Conservation (phyloP, 2,329 filamentous ascomycete genomes). For the Trichoderma koningii region DNA sequence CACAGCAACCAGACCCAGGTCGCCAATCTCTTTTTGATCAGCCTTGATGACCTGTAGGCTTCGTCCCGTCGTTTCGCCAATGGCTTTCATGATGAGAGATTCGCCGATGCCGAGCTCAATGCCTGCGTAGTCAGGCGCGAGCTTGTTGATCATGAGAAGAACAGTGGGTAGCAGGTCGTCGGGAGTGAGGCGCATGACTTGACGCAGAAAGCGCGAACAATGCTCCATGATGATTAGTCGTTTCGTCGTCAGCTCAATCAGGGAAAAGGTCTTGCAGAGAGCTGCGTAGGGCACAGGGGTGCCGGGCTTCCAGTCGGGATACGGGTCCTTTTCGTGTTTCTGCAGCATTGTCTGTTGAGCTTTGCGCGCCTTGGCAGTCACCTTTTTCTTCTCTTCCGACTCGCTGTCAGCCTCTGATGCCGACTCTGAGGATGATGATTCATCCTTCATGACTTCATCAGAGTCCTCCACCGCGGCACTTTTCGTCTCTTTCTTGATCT, state of each 20-base stretch:
- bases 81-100: conserved; percentile 97
- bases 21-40: conserved; percentile 94
- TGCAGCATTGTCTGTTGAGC: conserved; percentile 78
- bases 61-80: conserved; percentile 90
- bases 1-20: conserved; percentile 89
- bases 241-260: conserved; percentile 93
- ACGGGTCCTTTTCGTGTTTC: conserved; percentile 72
- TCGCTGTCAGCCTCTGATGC: conserved; percentile 52
- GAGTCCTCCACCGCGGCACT: conserved; percentile 32
- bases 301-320: conserved; percentile 90
- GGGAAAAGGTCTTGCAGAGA: conserved; percentile 89
- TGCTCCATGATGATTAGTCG: conserved; percentile 84
- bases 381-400: conserved; percentile 64
- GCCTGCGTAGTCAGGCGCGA: conserved; percentile 93
- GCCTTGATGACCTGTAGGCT: conserved; percentile 88
- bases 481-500: conserved; percentile 35
- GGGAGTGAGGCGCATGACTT: conserved; percentile 90
- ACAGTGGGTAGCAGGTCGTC: conserved; percentile 85
- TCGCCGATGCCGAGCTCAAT: conserved; percentile 98
- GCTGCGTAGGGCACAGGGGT: conserved; percentile 92
- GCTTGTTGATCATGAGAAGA: conserved; percentile 95
- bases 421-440: conserved; percentile 36
- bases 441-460: conserved; percentile 30
- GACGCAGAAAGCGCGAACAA: conserved; percentile 86
- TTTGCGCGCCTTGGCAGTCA: conserved; percentile 73